Evolutionary conservation across 148 eudicot species (phyloP), one percentile per base, ranked within the genome.

Genomic region (Rhododendron ferrugineum): DNA sequence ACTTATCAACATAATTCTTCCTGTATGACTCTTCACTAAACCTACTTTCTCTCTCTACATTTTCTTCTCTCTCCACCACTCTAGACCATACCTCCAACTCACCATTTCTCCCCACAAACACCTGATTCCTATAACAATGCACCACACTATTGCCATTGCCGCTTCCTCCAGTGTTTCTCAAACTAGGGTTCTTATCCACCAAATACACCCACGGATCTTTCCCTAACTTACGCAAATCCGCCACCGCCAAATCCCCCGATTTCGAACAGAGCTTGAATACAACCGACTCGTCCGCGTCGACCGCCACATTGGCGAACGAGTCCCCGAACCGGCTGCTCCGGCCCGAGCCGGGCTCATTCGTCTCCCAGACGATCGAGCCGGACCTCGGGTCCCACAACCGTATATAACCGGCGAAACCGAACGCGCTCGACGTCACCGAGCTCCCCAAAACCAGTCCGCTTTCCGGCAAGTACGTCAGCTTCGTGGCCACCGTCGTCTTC

Each of bases 11-110:
- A 84, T 84, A 94, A 87, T 95, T 95, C 90, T 95, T 94, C 87
- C 97, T 88, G 82, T 90, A 94, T 72, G 89, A 80, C 64, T 73
- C 90, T 81, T 89, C 91, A 52, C 84, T 88, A 78, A 88, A 74
- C 23, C n/a, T 64, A 11, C 50, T 84, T 34, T 78, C 87, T 49
- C 70, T 64, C 56, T 44, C 89, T 22, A 14, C 89, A 16, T 75
- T 54, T 80, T 23, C 64, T 70, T 76, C 89, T 56, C 46, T 85
- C 84, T 78, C 90, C 80, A 47, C 87, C 82, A 90, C 92, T 78
- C 90, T 89, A 4, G 96, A 93, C 99, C 99, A 96, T 52, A 96
- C 98, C 89, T 95, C 96, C 89, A 96, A 88, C 72, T 78, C 99
- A 28, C 93, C 94, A 2, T 87, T 92, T 28, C 90, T 93, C 62